Percentiles rank a stretch among this genome's conserved stretches.
Evolutionary conservation across 1,284 basidiomycete genomes (phyloP).

Genomic region (Meira miltonrushii): DNA sequence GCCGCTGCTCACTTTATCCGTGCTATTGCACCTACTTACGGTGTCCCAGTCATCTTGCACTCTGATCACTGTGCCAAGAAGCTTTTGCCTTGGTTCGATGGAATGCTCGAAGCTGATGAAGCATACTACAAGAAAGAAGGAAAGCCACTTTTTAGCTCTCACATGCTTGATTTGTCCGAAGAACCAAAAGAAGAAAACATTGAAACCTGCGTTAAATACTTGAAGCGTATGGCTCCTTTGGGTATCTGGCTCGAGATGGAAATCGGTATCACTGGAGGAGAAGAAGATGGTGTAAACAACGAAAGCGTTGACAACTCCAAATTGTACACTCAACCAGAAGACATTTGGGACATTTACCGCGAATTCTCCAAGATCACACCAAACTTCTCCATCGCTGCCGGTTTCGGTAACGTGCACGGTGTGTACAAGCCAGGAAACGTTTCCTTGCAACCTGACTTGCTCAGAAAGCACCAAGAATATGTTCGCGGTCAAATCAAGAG

Average conservation of each 20-base stretch:
- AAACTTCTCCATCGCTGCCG: constrained; percentile 93
- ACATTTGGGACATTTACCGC: constrained; percentile 78
- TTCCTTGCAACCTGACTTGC: constrained; percentile 80
- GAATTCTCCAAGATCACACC: constrained; percentile 79
- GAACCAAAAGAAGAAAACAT: constrained; percentile 98
- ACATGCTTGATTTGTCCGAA: constrained; percentile 99
- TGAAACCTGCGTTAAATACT: constrained; percentile 86
- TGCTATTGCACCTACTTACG: constrained; percentile 62
- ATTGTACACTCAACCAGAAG: constrained; percentile 96
- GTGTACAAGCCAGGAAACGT: constrained; percentile 59
- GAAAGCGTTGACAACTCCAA: constrained; percentile 83
- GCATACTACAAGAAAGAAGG: constrained; percentile 81
- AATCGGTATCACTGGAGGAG: constrained; percentile 99
- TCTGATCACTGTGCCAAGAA: constrained; percentile 99
- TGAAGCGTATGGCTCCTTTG: constrained; percentile 80
- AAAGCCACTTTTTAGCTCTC: constrained; percentile 89
- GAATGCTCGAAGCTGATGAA: constrained; percentile 96
- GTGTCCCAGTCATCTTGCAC: constrained; percentile 85
- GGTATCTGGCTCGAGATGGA: constrained; percentile 98
- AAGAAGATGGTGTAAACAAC: constrained; percentile 84
- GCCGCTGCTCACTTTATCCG: constrained; percentile 92
- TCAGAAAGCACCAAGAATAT: constrained; percentile 84
- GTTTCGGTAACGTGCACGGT: constrained; percentile 88
- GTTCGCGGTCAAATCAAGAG: constrained; percentile 68
- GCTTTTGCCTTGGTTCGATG: constrained; percentile 98